These are phyloP conservation scores for Cymbopogon flexuosus DNA, from an alignment of 202 grass and related monocot genomes.

Conservation along the genomic window DNA sequence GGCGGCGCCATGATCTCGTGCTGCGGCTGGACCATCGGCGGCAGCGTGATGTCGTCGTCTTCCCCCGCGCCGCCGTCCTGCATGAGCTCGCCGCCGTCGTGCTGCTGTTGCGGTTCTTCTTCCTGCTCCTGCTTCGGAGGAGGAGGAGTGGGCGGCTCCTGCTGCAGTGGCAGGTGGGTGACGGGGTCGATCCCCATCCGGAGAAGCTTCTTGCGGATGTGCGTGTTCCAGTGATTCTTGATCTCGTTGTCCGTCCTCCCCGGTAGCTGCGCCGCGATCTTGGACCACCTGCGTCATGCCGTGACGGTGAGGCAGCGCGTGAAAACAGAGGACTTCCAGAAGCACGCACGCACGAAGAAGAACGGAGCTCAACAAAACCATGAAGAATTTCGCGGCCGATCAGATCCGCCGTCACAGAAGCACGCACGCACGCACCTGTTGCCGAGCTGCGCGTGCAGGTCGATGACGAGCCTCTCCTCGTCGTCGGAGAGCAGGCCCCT, in stretches of 20 bases:
- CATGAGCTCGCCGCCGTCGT: neutral
- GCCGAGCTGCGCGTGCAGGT: constrained; percentile 58
- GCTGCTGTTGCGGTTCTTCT: neutral
- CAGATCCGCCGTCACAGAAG: too few species aligned
- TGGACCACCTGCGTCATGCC: constrained; percentile 61
- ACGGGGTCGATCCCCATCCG: constrained; percentile 75
- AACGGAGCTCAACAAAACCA: neutral
- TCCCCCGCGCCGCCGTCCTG: neutral
- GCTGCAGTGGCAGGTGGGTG: constrained; percentile 41
- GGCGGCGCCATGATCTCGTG: constrained; percentile 9
- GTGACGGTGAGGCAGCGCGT: too few species aligned
- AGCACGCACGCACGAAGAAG: neutral
- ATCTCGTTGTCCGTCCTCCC: constrained; percentile 96
- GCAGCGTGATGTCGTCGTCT: constrained; percentile 11
- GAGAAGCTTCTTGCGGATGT: constrained; percentile 91
- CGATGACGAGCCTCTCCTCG: constrained; percentile 60
- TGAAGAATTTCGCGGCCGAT: neutral
- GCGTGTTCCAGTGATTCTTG: constrained; percentile 98
- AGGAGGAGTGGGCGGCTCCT: neutral
- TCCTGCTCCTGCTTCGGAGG: neutral
- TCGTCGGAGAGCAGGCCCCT: constrained; percentile 54
- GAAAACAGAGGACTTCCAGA: neutral
- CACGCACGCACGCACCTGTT: constrained; percentile 60
- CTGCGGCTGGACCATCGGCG: constrained; percentile 28
- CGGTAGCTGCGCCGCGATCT: constrained; percentile 76